Evolutionary conservation across 169 alveolate species (phyloP), one percentile per base, ranked within the genome.

Genomic region (Toxoplasma gondii): DNA sequence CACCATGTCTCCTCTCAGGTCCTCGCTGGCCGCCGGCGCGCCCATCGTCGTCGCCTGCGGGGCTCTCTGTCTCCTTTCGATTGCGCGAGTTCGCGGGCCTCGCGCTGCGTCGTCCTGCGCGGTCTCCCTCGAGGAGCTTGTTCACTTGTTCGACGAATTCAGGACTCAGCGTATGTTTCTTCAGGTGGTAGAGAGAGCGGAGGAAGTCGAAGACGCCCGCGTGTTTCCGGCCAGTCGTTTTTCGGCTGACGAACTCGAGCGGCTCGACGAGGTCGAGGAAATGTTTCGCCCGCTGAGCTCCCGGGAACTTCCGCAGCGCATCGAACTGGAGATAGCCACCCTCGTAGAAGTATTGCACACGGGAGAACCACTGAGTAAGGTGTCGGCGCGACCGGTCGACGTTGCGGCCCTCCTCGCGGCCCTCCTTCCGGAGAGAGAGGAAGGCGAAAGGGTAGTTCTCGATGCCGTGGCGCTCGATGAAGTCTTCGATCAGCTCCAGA

Each of bases 311-410:
- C 53, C 44, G 74, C 83, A 93, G 82, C 41, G 87, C 67, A 12
- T 86, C 93, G 29, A 31, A 67, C 53, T 74, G 67, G 53, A 93
- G 81, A 58, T 86, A 93, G 64, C 95, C 95, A 67, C 86, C 86
- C 34, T 84, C 91, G 70, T 87, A 86, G 70, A 93, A 87, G 64
- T 93, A 93, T 91, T 93, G 93, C 36, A 93, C 84, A 12, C 95
- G 78, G 31, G 93, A 86, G 70, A 83, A 93, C 95, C 95, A 93
- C 83, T 93, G 95, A 36, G 92, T 86, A 39, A 93, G 91, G 41
- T 86, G 95, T 17, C 95, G 92, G 64, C 92, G 74, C 44, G 95
- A 92, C 38, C 95, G 92, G 81, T 93, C 95, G 12, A 93, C 34
- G 31, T 43, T 54, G 84, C 93, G 54, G 31, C 95, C 95, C 91